These are phyloP conservation scores for Fusarium sp. DNA, from an alignment of 2,329 filamentous ascomycete genomes.

Conservation along the genomic window DNA sequence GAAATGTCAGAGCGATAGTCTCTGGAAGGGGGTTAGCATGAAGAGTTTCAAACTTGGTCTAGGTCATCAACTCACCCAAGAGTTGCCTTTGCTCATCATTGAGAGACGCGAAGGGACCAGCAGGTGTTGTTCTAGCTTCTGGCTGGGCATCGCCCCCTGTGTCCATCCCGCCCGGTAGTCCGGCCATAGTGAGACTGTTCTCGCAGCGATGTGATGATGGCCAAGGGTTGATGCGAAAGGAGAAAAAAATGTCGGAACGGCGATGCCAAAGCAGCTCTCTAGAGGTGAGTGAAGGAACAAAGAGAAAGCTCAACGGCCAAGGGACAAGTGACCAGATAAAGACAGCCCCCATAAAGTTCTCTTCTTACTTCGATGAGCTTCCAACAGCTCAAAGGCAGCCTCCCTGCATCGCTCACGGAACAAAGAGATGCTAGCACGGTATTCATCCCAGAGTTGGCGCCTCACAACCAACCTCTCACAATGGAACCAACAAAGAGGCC, in stretches of 20 bases:
- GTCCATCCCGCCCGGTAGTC: no score
- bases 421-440: constrained; percentile 11
- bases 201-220: no score
- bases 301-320: neutral
- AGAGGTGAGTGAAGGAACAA: constrained; percentile 4
- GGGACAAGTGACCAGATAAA: constrained; percentile 13
- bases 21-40: constrained; percentile 31
- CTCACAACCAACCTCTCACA: constrained; percentile 16
- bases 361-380: constrained; percentile 1
- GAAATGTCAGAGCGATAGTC: constrained; percentile 23
- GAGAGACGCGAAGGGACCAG: neutral
- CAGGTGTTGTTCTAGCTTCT: no score
- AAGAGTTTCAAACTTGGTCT: neutral
- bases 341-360: neutral
- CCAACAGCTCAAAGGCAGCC: constrained; percentile 10
- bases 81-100: constrained; percentile 22
- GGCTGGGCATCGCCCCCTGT: no score
- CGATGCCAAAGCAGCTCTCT: neutral
- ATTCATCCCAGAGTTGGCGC: constrained; percentile 18
- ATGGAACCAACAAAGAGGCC: constrained; percentile 44
- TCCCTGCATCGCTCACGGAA: constrained; percentile 20
- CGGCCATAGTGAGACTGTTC: no score
- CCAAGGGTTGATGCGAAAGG: no score
- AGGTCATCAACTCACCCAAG: constrained; percentile 14
- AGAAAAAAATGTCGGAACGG: neutral